Evolutionary conservation across 495 filamentous ascomycete genomes (phyloP), one percentile per base, ranked within the genome.

Genomic region (Xylaria telfairii): DNA sequence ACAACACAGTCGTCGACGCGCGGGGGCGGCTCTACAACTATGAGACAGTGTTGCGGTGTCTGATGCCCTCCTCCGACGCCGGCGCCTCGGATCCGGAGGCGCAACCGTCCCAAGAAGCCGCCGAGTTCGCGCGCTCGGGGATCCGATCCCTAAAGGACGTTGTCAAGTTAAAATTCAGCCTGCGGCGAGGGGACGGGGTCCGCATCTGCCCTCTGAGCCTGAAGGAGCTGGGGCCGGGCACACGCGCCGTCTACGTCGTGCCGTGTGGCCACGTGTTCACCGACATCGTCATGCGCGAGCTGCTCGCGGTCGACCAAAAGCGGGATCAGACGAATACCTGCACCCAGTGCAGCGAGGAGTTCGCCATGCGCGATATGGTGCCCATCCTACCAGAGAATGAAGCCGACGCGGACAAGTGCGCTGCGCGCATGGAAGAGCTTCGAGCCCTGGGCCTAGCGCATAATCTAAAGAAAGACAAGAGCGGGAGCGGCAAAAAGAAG

Each of bases 261-360:
- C 96, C 96, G 0, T 99, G 96, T 75, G 96, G 96, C 1, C 96
- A 98, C 86, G 96, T 93, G 1, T 98, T 98, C 79, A 89, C 92
- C 2, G 93, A 95, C 72, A 89, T 88, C 61, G 92, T 92, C 10
- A 87, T 98, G 63, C 92, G 91, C 70, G 93, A 97, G 79, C 86
- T 98, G 5, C 83, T 85, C 60, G 87, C 65, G 30, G 69, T 44
- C 24, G 61, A 24, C 9, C 54, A 21, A 54, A 67, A 8, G 42
- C 39, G 4, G 46, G 79, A 15, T 34, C 56, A 79, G 32, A 82
- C 82, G 59, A 82, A 82, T 21, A 71, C 73, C 1, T 88, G 85
- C 71, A 81, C 83, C 2, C 83, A 93, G 85, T 99, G 96, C 77
- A 92, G 91, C 74, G 89, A 91, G 73, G 66, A 87, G 7, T 98